Base-by-base conservation (phyloP, 2,329 filamentous ascomycete genomes). In the Penicillium sp. region DNA sequence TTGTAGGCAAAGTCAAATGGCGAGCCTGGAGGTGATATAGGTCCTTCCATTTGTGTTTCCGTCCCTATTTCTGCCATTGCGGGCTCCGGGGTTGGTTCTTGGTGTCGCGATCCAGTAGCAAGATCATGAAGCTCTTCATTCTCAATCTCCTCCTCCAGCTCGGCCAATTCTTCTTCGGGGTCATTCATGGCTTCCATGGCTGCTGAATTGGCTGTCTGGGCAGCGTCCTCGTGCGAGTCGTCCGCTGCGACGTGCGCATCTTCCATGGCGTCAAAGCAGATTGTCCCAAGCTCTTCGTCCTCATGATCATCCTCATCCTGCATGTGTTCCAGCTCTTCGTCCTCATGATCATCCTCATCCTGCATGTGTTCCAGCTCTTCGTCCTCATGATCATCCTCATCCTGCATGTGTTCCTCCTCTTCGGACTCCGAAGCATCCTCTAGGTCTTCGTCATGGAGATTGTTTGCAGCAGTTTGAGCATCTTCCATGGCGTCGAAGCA, bases 211-310 rank as follows among this genome's bases (percentile, higher is more conserved):
- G 14, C 11, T n/a, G 13, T 11, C 12, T 33, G 25, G 16, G 9
- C 13, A 6, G 14, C 13, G 31, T 30, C 31, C 1, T 44, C 12
- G 12, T 18, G 5, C n/a, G 37, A 4, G 8, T 38, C 39, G 37
- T 34, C 29, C 4, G 28, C 22, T 9, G 33, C 31, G 12, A 13
- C 18, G 27, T 45, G 11, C 14, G 40, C 39, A 9, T 55, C 52
- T 46, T 62, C 62, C 50, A 56, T 53, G 1, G 44, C 50, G 18
- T 58, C 55, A 18, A 61, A 60, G 43, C 58, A 61, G 19, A 60
- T 18, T 4, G 58, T 58, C 19, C 50, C 58, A 28, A 47, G 50
- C 13, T 64, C 57, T 2, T 61, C 54, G 1, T 43, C 31, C 4
- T 37, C 46, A 6, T 8, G 36, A 8, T 39, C 33, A 9, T n/a